These are phyloP conservation scores for Xanthoceras sorbifolium DNA, from an alignment of 345 rosid genomes.

Conservation along the genomic window DNA sequence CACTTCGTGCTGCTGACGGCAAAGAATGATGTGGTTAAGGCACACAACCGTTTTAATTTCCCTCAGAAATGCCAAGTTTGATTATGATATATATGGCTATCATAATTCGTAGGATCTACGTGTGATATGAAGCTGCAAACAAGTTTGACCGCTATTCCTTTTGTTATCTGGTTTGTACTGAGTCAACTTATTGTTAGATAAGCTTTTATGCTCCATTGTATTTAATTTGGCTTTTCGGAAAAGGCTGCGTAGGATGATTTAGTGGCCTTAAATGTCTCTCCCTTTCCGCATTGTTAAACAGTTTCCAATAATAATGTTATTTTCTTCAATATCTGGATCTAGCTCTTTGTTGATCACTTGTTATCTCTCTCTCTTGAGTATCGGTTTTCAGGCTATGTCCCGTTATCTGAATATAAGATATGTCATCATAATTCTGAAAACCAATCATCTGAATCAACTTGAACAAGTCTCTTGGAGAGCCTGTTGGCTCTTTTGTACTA, in stretches of 20 bases:
- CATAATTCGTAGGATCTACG: background rate
- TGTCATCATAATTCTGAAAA: background rate
- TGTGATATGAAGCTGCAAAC: background rate
- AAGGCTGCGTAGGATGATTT: slow-evolving; percentile 4
- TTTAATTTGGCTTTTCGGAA: slow-evolving; percentile 21
- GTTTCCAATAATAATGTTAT: slow-evolving; percentile 3
- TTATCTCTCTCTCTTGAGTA: background rate
- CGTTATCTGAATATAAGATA: background rate
- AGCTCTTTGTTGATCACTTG: background rate
- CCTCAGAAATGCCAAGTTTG: slow-evolving; percentile 19
- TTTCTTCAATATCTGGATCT: background rate
- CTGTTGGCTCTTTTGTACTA: background rate
- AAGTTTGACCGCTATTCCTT: slow-evolving; percentile 4
- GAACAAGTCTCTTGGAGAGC: no score
- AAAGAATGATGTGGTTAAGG: slow-evolving; percentile 57
- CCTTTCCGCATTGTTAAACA: background rate
- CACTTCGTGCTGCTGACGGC: slow-evolving; percentile 93
- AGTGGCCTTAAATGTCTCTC: slow-evolving; percentile 4
- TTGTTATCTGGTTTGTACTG: slow-evolving; percentile 18
- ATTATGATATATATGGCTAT: slow-evolving; percentile 18
- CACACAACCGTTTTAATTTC: background rate
- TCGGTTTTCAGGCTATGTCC: background rate
- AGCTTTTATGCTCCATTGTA: slow-evolving; percentile 24
- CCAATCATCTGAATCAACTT: background rate
- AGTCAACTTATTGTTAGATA: slow-evolving; percentile 18